Base-by-base conservation (phyloP, 1,284 basidiomycete genomes). In the Ceratorhiza oryzae-sativae region DNA sequence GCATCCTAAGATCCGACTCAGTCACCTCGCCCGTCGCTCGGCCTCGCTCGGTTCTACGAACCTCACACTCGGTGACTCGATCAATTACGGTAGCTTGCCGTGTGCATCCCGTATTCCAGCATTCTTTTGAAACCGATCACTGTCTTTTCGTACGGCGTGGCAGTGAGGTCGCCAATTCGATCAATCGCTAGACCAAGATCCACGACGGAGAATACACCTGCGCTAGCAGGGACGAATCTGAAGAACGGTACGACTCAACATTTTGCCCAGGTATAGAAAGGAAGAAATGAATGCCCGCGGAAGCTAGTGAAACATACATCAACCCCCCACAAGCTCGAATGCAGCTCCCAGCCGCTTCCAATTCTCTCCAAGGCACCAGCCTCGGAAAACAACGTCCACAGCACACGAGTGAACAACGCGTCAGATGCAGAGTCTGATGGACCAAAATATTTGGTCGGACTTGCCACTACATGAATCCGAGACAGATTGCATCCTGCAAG, bases 381-480 rank as follows among this genome's bases (percentile, higher is more conserved):
- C 55, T 8, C 67, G 23, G 49, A 71, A 71, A 18, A 6, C 5
- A 2, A 59, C 25, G n/a, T 71, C 67, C 25, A 36, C 6, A 71
- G 42, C 3, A 71, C 55, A 2, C 12, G 6, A 1, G 67, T 71
- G n/a, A 59, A 71, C n/a, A 71, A 27, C 30, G 32, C 20, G 39
- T 71, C 67, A 8, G 67, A 34, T 4, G 67, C 67, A 8, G 41
- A 46, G 8, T 27, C 73, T 30, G 71, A 60, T 32, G 62, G 45
- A 23, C 71, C 71, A 60, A 74, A 74, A 20, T 68, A 71, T 42
- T 74, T 74, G 15, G 42, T 53, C 27, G 71, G 65, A 13, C 73
- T 63, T 10, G 49, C 56, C 23, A 74, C 20, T 3, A 74, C 53
- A 49, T 74, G 73, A 10, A 74, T 48, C 5, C 73, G 55, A 18